These are phyloP conservation scores for Neonectria hederae DNA, from an alignment of 2,329 filamentous ascomycete species.

Conservation along the genomic window DNA sequence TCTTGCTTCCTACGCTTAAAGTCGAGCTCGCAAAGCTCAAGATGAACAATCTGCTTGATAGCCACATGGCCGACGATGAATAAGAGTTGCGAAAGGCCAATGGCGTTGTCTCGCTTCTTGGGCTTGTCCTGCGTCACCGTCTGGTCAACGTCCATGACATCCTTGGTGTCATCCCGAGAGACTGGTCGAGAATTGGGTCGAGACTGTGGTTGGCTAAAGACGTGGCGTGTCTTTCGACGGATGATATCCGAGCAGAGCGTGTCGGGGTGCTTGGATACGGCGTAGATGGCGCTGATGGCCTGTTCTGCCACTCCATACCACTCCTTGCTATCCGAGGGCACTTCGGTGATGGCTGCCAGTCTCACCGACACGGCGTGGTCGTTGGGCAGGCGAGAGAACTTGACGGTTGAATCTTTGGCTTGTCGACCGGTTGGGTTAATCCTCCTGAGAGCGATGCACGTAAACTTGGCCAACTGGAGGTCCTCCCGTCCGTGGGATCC, in stretches of 20 bases:
- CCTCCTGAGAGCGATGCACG: constrained; percentile 89
- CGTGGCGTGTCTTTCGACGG: constrained; percentile 82
- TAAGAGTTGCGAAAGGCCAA: constrained; percentile 86
- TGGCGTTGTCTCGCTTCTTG: constrained; percentile 72
- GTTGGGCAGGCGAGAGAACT: constrained; percentile 83
- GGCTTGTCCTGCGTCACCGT: constrained; percentile 53
- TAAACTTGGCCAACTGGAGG: constrained; percentile 90
- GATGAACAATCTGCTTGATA: constrained; percentile 98
- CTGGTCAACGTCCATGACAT: constrained; percentile 42
- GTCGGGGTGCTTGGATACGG: constrained; percentile 92
- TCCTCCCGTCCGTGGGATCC: constrained; percentile 83
- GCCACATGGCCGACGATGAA: constrained; percentile 97
- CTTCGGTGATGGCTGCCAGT: constrained; percentile 85
- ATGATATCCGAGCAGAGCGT: constrained; percentile 92
- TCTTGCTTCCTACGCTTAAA: constrained; percentile 97
- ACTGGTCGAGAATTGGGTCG: constrained; percentile 55
- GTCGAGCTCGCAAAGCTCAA: constrained; percentile 96
- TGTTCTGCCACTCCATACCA: constrained; percentile 98
- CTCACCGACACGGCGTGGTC: constrained; percentile 87
- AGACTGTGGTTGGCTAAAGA: constrained; percentile 67
- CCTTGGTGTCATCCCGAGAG: constrained; percentile 55
- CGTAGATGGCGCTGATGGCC: constrained; percentile 94
- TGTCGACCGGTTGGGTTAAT: constrained; percentile 89
- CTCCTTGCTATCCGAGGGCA: constrained; percentile 89
- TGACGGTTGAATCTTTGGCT: constrained; percentile 74